Evolutionary conservation across 805 yeast species (phyloP).

Genomic region (Pichia cabralensis): DNA sequence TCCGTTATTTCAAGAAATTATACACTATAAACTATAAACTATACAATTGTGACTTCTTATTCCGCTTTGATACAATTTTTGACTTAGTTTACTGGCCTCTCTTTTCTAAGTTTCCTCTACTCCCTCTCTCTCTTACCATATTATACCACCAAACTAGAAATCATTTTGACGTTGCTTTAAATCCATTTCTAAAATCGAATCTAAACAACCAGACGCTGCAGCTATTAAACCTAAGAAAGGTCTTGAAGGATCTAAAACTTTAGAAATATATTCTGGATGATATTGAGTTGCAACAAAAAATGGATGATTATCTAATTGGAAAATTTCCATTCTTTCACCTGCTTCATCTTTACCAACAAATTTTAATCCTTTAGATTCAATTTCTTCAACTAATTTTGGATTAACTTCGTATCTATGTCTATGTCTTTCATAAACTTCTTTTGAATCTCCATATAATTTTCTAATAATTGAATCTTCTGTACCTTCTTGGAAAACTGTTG

Average conservation of each 20-base stretch:
- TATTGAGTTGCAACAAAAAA: conserved; percentile 93
- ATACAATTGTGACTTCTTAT: no score
- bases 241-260: conserved; percentile 91
- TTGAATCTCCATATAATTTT: conserved; percentile 65
- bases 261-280: conserved; percentile 96
- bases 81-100: no score
- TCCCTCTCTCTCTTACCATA: no score
- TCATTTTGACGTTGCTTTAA: conserved; percentile 23
- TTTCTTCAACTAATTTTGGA: conserved; percentile 61
- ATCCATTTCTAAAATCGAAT: conserved; percentile 43
- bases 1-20: no score
- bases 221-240: conserved; percentile 96
- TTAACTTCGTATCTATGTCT: conserved; percentile 98
- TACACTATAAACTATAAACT: no score
- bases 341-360: conserved; percentile 93
- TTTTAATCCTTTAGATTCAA: conserved; percentile 71
- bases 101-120: no score
- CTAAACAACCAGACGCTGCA: conserved; percentile 80
- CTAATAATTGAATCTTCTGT: conserved; percentile 55
- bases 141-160: no score
- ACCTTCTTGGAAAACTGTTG: conserved; percentile 66
- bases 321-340: conserved; percentile 86
- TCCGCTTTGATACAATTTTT: no score
- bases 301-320: conserved; percentile 80
- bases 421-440: conserved; percentile 80